Conservation (phyloP, 31 red algal genomes). For the Bonnemaisonia californica region DNA sequence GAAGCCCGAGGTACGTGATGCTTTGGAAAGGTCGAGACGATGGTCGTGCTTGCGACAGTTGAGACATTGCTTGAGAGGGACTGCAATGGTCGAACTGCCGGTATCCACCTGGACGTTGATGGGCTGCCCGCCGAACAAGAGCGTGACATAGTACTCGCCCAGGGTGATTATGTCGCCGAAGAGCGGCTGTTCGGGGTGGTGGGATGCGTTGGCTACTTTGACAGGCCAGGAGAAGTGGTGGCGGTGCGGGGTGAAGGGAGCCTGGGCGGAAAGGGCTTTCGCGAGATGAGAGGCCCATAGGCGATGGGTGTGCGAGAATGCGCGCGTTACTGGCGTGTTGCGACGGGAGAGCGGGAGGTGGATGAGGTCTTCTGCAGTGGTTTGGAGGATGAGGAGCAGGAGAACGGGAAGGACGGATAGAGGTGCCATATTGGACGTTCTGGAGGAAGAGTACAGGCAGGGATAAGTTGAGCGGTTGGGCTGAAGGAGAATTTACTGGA, state of each 20-base stretch:
- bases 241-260: neutral
- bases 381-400: neutral
- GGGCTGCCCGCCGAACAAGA: constrained; percentile 72
- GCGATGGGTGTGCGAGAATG: constrained; percentile 29
- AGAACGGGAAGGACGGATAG: neutral
- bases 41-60: constrained; percentile 65
- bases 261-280: neutral
- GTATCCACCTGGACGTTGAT: constrained; percentile 93
- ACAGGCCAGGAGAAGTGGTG: neutral
- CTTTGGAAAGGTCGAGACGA: constrained; percentile 43
- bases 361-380: neutral
- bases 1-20: constrained; percentile 18
- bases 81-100: constrained; percentile 76
- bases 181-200: constrained; percentile 8
- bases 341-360: constrained; percentile 24
- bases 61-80: constrained; percentile 54
- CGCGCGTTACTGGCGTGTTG: constrained; percentile 7
- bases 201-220: neutral
- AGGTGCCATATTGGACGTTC: neutral
- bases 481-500: too few species aligned
- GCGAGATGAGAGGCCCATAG: constrained; percentile 25
- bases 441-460: too few species aligned
- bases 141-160: constrained; percentile 82
- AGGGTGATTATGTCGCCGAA: constrained; percentile 61
- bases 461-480: too few species aligned